Evolutionary conservation across 371 early-diverging fungal genomes (phyloP).

Genomic region (Haplosporangium sp.): DNA sequence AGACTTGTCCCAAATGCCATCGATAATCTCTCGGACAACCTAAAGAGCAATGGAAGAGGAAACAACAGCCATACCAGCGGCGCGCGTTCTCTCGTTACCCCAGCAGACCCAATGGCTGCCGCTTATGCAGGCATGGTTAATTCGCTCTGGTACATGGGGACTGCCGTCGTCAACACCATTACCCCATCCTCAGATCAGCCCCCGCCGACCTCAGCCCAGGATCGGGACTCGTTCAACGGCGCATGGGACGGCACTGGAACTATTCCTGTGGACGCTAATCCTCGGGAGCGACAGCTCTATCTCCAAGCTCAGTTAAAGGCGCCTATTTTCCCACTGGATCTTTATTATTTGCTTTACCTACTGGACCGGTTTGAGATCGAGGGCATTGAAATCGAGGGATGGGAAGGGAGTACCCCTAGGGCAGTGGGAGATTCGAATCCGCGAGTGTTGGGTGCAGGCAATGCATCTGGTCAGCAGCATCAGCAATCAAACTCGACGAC

Average conservation of each 20-base stretch:
- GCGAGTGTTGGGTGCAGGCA: constrained; percentile 19
- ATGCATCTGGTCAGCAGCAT: neutral
- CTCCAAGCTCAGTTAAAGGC: constrained; percentile 46
- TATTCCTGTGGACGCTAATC: constrained; percentile 47
- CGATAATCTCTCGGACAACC: constrained; percentile 7
- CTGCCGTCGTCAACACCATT: constrained; percentile 35
- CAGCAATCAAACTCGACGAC: constrained; percentile 8
- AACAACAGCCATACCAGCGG: constrained; percentile 14
- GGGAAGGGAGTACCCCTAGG: constrained; percentile 37
- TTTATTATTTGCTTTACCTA: constrained; percentile 68
- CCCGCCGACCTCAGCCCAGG: constrained; percentile 32
- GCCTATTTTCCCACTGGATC: constrained; percentile 64
- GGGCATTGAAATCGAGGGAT: constrained; percentile 68
- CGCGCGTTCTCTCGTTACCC: constrained; percentile 41
- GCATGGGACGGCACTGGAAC: constrained; percentile 62
- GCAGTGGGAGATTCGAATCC: constrained; percentile 43
- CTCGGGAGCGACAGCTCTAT: constrained; percentile 58
- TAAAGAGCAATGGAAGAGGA: constrained; percentile 23
- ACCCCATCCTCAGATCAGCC: constrained; percentile 34
- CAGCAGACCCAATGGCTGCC: constrained; percentile 48
- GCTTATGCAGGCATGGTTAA: constrained; percentile 51
- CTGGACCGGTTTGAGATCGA: constrained; percentile 68
- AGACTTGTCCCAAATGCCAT: constrained; percentile 34
- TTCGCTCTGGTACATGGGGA: constrained; percentile 48
- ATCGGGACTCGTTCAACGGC: constrained; percentile 57